Base-by-base conservation (phyloP, 495 filamentous ascomycete genomes). In the Daldinia bambusicola region DNA sequence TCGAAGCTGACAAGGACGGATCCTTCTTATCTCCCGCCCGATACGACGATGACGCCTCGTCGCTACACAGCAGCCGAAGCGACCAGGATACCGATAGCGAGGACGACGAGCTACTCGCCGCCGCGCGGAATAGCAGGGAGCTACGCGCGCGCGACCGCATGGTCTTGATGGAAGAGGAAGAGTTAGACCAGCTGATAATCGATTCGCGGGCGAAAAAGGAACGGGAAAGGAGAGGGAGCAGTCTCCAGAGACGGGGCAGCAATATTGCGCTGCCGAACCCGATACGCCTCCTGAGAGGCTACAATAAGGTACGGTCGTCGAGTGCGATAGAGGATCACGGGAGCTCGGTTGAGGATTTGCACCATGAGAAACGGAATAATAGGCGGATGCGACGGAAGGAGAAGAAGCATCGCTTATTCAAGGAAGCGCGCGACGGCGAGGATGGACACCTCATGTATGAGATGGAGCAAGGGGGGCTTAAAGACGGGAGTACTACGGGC, bases 131-230 rank as follows among this genome's bases (percentile, higher is more conserved):
- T 55, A 92, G 91, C 67, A 79, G 86, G 51, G 93, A 97, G 75
- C 81, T 93, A 30, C 82, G 87, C 12, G 84, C 87, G 26, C 87
- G 91, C 77, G 94, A 96, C 74, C 85, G 87, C 52, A 84, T 89
- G n/a, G 89, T 97, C 0, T 77, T 97, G 65, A 86, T 91, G 48
- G 92, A 95, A 68, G 94, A 98, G 81, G 94, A 97, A 63, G 94
- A 98, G 75, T 82, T 91, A 52, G 94, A 96, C 74, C 88, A 90
- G 67, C 78, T 97, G 48, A 83, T 98, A 80, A 87, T 40, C 69
- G 82, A 75, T 77, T 82, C 72, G 55, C 81, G 80, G 22, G 76
- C 75, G n/a, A 77, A 79, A 38, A 81, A 84, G 56, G 84, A 87
- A 22, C 79, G 82, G 0, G 78, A 85, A 45, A 84, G 88, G n/a